A percentile compares a stretch with the other conserved stretches of the same genome.
These are phyloP conservation scores for Vicia faba DNA, from an alignment of 306 rosid species.

Conservation along the genomic window DNA sequence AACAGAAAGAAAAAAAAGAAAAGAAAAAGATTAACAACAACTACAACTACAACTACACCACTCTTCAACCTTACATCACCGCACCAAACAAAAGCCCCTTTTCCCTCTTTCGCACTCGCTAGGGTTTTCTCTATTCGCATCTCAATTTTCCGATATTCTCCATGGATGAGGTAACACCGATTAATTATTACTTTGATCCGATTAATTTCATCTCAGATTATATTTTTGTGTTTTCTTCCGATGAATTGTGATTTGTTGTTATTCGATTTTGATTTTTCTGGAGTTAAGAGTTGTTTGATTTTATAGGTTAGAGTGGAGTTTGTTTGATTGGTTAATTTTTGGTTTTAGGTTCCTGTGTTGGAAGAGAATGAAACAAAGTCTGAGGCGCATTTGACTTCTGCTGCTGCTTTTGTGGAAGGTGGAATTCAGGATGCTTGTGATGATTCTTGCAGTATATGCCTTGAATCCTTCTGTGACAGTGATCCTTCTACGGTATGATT, in stretches of 20 bases:
- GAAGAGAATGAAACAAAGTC: conserved; percentile 55
- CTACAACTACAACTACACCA: background rate
- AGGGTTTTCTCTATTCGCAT: conserved; percentile 40
- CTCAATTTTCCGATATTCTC: conserved; percentile 36
- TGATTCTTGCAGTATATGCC: conserved; percentile 96
- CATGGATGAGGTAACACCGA: conserved; percentile 45
- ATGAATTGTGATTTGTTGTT: conserved; percentile 3
- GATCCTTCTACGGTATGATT: conserved; percentile 84
- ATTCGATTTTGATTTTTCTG: conserved; percentile 1
- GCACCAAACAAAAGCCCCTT: conserved; percentile 19
- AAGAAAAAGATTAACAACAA: conserved; percentile 15
- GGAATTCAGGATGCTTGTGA: conserved; percentile 97
- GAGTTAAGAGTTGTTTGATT: background rate
- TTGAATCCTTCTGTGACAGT: conserved; percentile 77
- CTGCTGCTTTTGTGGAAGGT: conserved; percentile 96
- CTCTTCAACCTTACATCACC: conserved; percentile 20
- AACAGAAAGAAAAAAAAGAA: no score
- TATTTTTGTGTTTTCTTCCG: background rate
- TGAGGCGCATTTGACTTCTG: conserved; percentile 85
- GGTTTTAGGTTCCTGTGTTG: conserved; percentile 52
- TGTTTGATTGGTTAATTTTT: conserved; percentile 3
- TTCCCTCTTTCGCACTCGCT: conserved; percentile 35
- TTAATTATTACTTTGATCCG: conserved; percentile 22
- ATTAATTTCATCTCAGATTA: background rate
- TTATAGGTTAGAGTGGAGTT: background rate